Conservation (phyloP, 345 rosid species). For the Schrenkiella parvula region DNA sequence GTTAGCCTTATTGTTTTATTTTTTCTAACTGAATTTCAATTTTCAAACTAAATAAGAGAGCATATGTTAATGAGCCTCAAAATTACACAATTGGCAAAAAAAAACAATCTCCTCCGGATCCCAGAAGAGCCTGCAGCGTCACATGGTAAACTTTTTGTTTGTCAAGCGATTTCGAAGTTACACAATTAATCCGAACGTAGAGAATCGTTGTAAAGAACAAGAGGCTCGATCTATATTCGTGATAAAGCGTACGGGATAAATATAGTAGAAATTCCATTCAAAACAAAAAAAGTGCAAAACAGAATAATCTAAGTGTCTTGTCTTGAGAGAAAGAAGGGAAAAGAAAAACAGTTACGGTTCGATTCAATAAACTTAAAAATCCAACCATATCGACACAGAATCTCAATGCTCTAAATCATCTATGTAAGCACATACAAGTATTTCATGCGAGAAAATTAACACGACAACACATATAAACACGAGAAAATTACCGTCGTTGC, state of each 20-base stretch:
- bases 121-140: no score
- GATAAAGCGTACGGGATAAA: neutral
- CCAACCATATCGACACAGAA: neutral
- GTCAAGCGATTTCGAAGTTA: neutral
- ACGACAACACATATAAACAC: neutral
- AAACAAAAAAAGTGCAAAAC: conserved; percentile 18
- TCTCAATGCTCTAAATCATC: neutral
- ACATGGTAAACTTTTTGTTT: neutral
- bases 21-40: no score
- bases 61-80: no score
- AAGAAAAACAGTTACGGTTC: conserved; percentile 13
- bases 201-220: neutral
- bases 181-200: neutral
- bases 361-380: neutral
- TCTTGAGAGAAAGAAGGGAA: conserved; percentile 9
- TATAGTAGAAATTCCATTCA: conserved; percentile 9
- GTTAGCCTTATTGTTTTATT: neutral
- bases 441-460: no score
- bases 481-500: conserved; percentile 61
- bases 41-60: no score
- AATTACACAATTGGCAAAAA: no score
- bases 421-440: neutral
- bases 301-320: conserved; percentile 19
- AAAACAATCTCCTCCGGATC: no score
- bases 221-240: neutral